Evolutionary conservation across 306 rosid genomes (phyloP), one percentile per base, ranked within the genome.

Genomic region (Parietaria judaica): DNA sequence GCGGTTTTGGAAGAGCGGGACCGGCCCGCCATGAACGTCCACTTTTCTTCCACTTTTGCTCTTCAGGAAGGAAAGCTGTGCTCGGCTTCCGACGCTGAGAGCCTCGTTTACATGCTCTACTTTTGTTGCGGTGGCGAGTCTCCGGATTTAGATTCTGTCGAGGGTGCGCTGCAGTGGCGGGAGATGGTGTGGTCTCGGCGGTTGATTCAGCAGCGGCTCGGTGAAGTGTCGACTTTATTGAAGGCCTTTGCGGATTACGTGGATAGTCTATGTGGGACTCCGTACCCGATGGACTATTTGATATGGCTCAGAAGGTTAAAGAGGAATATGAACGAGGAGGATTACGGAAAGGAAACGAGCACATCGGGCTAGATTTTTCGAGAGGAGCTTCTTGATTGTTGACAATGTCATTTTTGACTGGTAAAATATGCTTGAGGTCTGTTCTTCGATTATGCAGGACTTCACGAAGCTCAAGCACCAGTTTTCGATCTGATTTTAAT

Each of bases 51-150:
- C 41, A 88, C 99, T 48, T 80, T 77, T 7, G 96, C 95, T 16
- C 96, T 92, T 65, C 99, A 92, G 69, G 96, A 92, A 67, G 99
- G 96, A 64, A 92, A 86, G 66, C 73, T 92, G 36, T 92, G 99
- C 70, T 88, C 99, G 0, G 96, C 99, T 56, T 92, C 99, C 45
- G 99, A 92, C 76, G 96, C 96, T 3, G 99, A 92, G 80, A 88
- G 99, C 80, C 83, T 92, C 43, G 94, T 92, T 62, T 92, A 92
- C 48, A 84, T 92, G 95, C 95, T 92, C 67, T 92, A 84, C 79
- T 82, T 71, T 77, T 78, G 86, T 51, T 76, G 85, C 15, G 99
- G 96, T 8, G 99, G 95, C 52, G 72, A 75, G 45, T 80, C 82
- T 62, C 92, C 95, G 11, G 94, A 88, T 56, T 78, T 86, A 45